These are phyloP conservation scores for Themeda triandra DNA, from an alignment of 176 grass and related monocot genomes.

Conservation along the genomic window DNA sequence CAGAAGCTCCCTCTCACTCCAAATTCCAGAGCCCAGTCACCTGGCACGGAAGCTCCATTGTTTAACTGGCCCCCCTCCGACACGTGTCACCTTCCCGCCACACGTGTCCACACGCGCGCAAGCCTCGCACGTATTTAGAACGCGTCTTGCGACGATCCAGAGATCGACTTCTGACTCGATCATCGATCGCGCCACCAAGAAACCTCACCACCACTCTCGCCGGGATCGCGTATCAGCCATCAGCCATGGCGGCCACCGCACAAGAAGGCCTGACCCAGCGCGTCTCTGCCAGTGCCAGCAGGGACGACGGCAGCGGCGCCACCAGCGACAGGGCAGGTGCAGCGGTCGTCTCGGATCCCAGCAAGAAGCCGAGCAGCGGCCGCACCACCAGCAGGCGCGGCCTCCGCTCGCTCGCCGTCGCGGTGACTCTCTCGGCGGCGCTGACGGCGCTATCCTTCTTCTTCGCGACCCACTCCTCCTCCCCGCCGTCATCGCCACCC, in stretches of 20 bases:
- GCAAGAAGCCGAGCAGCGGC: neutral
- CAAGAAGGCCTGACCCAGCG: slow-evolving; percentile 57
- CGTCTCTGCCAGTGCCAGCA: neutral
- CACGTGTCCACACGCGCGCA: slow-evolving; percentile 50
- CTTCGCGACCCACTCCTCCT: neutral
- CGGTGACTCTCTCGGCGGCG: slow-evolving; percentile 36
- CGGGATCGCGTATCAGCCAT: neutral
- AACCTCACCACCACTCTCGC: neutral
- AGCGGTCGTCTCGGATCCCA: neutral
- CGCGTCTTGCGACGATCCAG: neutral
- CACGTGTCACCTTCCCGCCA: slow-evolving; percentile 35
- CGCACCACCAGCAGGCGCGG: slow-evolving; percentile 16
- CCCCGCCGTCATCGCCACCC: too few species aligned
- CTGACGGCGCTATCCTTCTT: slow-evolving; percentile 26
- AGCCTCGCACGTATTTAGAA: slow-evolving; percentile 29
- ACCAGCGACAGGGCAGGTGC: too few species aligned
- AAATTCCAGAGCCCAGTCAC: neutral
- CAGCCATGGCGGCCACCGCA: slow-evolving; percentile 27
- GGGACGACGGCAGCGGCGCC: neutral
- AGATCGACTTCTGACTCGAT: neutral
- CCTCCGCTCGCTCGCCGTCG: slow-evolving; percentile 46
- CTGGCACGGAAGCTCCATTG: neutral
- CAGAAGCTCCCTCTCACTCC: slow-evolving; percentile 20
- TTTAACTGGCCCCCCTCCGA: neutral
- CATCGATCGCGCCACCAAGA: neutral